These are phyloP conservation scores for Emergomyces orientalis DNA, from an alignment of 2,329 filamentous ascomycete species.

Conservation along the genomic window DNA sequence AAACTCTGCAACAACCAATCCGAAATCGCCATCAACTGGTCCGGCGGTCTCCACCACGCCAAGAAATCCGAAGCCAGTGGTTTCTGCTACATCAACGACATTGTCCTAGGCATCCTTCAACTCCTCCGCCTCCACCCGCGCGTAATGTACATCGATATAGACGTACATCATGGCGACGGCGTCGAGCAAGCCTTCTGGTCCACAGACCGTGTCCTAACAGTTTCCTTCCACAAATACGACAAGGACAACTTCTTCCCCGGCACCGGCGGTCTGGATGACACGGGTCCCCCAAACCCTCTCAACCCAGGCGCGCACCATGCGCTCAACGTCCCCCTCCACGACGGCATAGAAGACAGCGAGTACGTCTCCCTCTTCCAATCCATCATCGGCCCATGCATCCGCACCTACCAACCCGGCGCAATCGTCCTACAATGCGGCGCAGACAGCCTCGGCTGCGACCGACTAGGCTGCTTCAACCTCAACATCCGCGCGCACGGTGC, in stretches of 20 bases:
- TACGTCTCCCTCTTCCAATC: constrained; percentile 78
- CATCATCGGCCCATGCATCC: constrained; percentile 67
- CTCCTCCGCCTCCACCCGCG: constrained; percentile 72
- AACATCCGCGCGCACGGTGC: constrained; percentile 90
- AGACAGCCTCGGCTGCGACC: constrained; percentile 86
- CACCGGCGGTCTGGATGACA: constrained; percentile 78
- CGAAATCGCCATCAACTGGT: constrained; percentile 97
- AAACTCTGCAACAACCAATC: constrained; percentile 80
- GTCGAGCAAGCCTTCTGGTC: constrained; percentile 88
- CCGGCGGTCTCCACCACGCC: constrained; percentile 89
- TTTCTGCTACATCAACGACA: constrained; percentile 99
- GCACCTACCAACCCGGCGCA: constrained; percentile 76
- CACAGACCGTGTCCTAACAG: constrained; percentile 80
- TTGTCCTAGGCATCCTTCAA: constrained; percentile 85
- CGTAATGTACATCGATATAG: constrained; percentile 90
- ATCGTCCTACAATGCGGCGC: constrained; percentile 95
- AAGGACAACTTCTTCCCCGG: constrained; percentile 78
- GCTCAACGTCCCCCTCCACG: constrained; percentile 80
- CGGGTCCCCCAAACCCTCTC: constrained; percentile 69
- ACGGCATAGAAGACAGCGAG: constrained; percentile 83
- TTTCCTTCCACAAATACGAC: constrained; percentile 96
- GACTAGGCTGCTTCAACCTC: constrained; percentile 90
- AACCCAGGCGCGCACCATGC: constrained; percentile 85
- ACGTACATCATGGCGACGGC: constrained; percentile 84
- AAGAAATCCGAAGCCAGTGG: constrained; percentile 90